Evolutionary conservation across 306 rosid species (phyloP).

Genomic region (Psophocarpus tetragonolobus): DNA sequence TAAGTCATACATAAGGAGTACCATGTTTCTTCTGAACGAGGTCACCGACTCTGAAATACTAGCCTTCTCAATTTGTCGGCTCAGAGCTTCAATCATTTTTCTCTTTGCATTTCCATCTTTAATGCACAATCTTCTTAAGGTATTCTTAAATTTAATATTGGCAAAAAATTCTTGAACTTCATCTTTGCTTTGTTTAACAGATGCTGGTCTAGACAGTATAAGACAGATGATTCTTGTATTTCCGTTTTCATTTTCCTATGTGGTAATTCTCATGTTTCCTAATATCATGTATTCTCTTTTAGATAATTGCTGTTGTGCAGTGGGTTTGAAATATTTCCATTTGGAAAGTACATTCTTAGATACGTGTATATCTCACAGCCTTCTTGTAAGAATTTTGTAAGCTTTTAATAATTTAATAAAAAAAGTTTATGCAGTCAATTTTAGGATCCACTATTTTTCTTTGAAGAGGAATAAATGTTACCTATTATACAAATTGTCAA

Average conservation of each 20-base stretch:
- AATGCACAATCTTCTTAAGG: constrained; percentile 69
- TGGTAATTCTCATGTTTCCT: background rate
- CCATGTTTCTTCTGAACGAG: constrained; percentile 74
- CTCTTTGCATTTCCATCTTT: constrained; percentile 71
- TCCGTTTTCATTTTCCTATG: background rate
- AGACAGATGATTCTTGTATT: constrained; percentile 16
- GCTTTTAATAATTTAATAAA: background rate
- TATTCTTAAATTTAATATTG: constrained; percentile 34
- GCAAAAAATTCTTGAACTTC: constrained; percentile 25
- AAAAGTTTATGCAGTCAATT: background rate
- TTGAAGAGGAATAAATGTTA: constrained; percentile 9
- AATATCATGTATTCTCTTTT: background rate
- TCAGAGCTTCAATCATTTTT: constrained; percentile 65
- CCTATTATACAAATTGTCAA: background rate
- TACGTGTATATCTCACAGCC: background rate
- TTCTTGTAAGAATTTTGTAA: background rate
- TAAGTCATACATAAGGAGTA: constrained; percentile 78
- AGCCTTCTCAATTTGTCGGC: constrained; percentile 59
- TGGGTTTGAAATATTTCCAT: background rate
- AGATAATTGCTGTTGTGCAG: background rate
- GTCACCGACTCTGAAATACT: constrained; percentile 71
- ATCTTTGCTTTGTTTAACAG: background rate
- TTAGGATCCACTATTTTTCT: background rate
- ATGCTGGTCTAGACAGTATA: background rate
- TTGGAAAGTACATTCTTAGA: constrained; percentile 15